Conservation (phyloP, 1,139 yeast genomes). For the Geotrichum reessii region DNA sequence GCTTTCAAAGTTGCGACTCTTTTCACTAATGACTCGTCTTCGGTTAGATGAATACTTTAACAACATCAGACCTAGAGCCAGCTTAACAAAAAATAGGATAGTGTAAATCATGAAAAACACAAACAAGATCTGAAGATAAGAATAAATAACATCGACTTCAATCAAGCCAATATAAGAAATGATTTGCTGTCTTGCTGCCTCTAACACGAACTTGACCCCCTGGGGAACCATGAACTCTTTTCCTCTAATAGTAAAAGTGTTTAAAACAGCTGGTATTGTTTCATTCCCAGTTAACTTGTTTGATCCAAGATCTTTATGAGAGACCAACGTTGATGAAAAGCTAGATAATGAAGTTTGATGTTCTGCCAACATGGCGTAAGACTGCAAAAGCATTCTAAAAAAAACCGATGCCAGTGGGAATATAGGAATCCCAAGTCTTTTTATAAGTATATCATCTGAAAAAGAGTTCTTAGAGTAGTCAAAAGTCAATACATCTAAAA, state of each 20-base stretch:
- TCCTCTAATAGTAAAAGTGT: neutral
- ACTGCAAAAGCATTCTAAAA: conserved; percentile 57
- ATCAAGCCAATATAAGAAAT: conserved; percentile 25
- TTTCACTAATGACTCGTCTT: neutral
- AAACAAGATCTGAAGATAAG: neutral
- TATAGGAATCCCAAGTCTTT: conserved; percentile 74
- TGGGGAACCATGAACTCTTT: neutral
- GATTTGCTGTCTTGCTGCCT: conserved; percentile 2
- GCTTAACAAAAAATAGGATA: conserved; percentile 42
- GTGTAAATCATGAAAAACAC: conserved; percentile 10
- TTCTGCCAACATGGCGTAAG: conserved; percentile 25
- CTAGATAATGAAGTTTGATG: neutral
- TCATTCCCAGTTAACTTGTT: neutral
- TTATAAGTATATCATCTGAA: conserved; percentile 47
- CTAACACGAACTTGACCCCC: neutral
- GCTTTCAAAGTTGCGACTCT: neutral
- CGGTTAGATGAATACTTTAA: conserved; percentile 48
- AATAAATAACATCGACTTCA: neutral
- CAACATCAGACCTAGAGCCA: conserved; percentile 50
- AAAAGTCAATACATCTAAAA: conserved; percentile 53
- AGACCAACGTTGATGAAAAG: neutral
- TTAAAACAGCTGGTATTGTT: neutral
- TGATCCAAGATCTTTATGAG: neutral
- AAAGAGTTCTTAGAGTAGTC: conserved; percentile 51
- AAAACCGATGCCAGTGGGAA: conserved; percentile 69